phyloP scores from a whole-genome alignment of 2,329 filamentous ascomycete genomes.

The Penicillium italicum region DNA sequence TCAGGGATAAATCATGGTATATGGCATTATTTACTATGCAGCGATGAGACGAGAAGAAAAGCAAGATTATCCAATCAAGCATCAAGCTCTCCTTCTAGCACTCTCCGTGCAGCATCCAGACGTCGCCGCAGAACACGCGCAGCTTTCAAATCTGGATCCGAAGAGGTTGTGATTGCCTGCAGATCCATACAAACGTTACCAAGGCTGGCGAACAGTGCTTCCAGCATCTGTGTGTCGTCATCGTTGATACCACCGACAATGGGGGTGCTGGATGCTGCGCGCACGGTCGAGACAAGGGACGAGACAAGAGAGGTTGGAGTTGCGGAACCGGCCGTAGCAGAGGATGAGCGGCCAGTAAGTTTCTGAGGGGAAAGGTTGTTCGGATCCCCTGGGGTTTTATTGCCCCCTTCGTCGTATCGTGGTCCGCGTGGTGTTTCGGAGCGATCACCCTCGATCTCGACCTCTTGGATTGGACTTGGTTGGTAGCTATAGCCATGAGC shows the following conservation, averaged over 20 bases:
- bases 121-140: constrained; percentile 64
- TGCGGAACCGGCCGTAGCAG: constrained; percentile 26
- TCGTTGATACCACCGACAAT: constrained; percentile 42
- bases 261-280: constrained; percentile 29
- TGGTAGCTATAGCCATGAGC: constrained; percentile 11
- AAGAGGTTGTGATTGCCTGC: constrained; percentile 48
- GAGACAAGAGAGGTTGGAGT: constrained; percentile 33
- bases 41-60: not conserved
- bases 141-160: constrained; percentile 52
- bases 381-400: constrained; percentile 4
- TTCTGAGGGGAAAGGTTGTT: constrained; percentile 20
- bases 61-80: constrained; percentile 18
- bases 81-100: constrained; percentile 66
- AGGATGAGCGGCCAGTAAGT: constrained; percentile 30
- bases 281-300: constrained; percentile 40
- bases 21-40: constrained; percentile 3
- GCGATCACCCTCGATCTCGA: constrained; percentile 17
- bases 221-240: constrained; percentile 56
- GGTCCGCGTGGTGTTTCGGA: constrained; percentile 24
- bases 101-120: constrained; percentile 69
- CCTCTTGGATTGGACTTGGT: constrained; percentile 14
- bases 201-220: constrained; percentile 51
- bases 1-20: constrained; percentile 2
- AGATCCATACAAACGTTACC: constrained; percentile 50
- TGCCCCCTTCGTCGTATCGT: constrained; percentile 4